Conservation (phyloP, 495 filamentous ascomycete species). For the Schizothecium vesticola region DNA sequence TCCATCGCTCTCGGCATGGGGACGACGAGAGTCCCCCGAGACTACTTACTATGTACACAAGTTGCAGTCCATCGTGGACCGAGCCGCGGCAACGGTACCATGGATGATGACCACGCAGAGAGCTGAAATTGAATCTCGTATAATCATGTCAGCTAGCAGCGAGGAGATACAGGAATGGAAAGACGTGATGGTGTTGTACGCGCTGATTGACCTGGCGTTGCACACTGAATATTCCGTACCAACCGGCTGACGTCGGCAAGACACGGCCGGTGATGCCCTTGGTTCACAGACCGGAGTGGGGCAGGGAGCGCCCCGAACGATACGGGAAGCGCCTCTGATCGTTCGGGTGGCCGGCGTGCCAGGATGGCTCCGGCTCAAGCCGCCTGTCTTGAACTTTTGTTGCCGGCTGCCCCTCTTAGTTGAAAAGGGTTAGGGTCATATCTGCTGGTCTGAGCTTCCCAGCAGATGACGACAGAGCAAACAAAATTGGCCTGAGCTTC, state of each 20-base stretch:
- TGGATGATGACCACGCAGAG: too few relatives aligned
- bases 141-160: neutral
- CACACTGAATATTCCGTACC: neutral
- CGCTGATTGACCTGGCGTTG: neutral
- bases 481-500: conserved; percentile 1
- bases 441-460: neutral
- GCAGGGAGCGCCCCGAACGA: neutral
- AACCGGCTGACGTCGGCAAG: neutral
- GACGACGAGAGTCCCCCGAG: too few relatives aligned
- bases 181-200: neutral
- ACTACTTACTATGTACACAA: too few relatives aligned
- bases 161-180: neutral
- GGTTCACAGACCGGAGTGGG: neutral
- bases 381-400: too few relatives aligned
- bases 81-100: neutral
- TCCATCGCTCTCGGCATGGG: too few relatives aligned
- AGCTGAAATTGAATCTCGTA: too few relatives aligned
- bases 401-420: too few relatives aligned
- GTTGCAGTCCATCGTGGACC: too few relatives aligned
- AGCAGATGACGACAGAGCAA: neutral
- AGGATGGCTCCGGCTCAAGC: too few relatives aligned
- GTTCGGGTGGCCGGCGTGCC: too few relatives aligned
- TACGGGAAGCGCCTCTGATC: neutral
- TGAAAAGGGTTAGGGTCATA: neutral
- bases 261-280: neutral